These are phyloP conservation scores for Pochonia chlamydosporia DNA, from an alignment of 2,329 filamentous ascomycete species.

Conservation along the genomic window DNA sequence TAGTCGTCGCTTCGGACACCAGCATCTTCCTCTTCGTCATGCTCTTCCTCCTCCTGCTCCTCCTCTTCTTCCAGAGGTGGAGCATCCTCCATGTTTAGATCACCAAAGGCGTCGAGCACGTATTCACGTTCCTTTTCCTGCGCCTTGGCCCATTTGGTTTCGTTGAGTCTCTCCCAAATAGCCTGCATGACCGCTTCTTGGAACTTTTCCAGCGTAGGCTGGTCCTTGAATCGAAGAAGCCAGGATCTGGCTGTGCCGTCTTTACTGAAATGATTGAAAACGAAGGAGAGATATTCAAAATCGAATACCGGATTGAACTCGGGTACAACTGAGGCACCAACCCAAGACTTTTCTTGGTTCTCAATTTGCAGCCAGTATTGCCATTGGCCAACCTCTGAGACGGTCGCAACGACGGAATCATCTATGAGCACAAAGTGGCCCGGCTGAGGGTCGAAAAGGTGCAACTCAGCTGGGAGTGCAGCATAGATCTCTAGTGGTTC, in stretches of 20 bases:
- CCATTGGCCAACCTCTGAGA: constrained; percentile 86
- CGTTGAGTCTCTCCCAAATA: constrained; percentile 92
- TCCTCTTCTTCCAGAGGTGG: constrained; percentile 41
- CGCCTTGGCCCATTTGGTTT: constrained; percentile 88
- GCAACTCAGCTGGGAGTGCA: constrained; percentile 75
- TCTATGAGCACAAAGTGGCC: constrained; percentile 83
- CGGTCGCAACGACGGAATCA: constrained; percentile 65
- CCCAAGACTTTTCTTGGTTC: constrained; percentile 71
- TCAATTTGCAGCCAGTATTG: constrained; percentile 91
- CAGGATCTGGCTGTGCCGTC: constrained; percentile 92
- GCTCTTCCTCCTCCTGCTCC: constrained; percentile 50
- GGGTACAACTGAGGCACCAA: constrained; percentile 77
- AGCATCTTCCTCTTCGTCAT: constrained; percentile 58
- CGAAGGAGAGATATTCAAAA: constrained; percentile 97
- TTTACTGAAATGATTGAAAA: constrained; percentile 92
- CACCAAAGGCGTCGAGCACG: constrained; percentile 90
- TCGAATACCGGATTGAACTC: constrained; percentile 99
- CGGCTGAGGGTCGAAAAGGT: constrained; percentile 86
- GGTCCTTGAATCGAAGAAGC: constrained; percentile 87
- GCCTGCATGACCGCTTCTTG: constrained; percentile 94
- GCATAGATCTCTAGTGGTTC: constrained; percentile 66
- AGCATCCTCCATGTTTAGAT: constrained; percentile 84
- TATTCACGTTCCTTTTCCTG: constrained; percentile 93
- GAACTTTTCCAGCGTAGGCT: constrained; percentile 73
- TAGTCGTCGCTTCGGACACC: constrained; percentile 65